Base-by-base conservation (phyloP, 306 rosid genomes). In the Prunus dulcis region DNA sequence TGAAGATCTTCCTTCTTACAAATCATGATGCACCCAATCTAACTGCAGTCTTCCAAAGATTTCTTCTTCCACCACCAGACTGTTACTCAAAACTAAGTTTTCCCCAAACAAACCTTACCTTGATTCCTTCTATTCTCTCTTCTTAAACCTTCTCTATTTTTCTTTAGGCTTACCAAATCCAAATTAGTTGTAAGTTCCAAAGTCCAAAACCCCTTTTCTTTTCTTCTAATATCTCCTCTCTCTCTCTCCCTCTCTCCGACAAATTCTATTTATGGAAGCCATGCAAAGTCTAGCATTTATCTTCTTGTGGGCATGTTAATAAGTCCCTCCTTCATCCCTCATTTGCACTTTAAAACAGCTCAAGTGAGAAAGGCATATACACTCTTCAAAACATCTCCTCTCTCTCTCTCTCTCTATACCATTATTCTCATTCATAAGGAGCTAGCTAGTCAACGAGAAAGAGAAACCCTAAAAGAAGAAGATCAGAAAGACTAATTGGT, bases 391-490 rank as follows among this genome's bases (percentile, higher is more conserved):
- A 73, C 22, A 20, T 30, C 43, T 27, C 11, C 66, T 22, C 64
- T n/a, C 75, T 38, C 73, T 58, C 49, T 25, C 66, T n/a, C 76
- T 38, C 73, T 58, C 50, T 68, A 43, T 2, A 6, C 64, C 10
- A 25, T 28, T 62, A 15, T 19, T 7, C 62, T 58, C 65, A 13
- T 15, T 23, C 67, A 52, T 25, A 13, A 50, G 28, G 67, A 46
- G 61, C 1, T 25, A 70, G 28, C 63, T 57, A 57, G 63, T 9
- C 63, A n/a, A 46, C 0, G 2, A 67, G 18, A 12, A 5, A 60
- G 43, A 30, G 12, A 81, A 85, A 85, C 85, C 90, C 90, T 81
- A 82, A 22, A 20, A 27, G 22, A 14, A 57, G 30, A 51, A 60
- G 22, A 65, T 47, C 20, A 17, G 23, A 32, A 17, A 38, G 43